These are phyloP conservation scores for Metschnikowia reukaufii DNA, from an alignment of 805 yeast genomes.

Conservation along the genomic window DNA sequence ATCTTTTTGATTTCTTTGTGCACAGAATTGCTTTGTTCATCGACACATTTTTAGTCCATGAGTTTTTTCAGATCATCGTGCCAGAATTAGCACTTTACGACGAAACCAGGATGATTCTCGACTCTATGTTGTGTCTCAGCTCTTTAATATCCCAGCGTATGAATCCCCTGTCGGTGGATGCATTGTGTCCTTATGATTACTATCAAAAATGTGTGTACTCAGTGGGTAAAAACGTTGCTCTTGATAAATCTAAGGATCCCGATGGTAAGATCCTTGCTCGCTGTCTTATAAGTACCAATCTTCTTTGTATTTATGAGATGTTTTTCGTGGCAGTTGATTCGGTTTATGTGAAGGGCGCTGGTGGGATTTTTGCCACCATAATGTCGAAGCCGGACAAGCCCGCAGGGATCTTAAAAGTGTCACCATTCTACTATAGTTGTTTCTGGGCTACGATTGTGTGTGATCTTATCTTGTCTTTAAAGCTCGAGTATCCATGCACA, in stretches of 20 bases:
- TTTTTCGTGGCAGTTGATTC: slow-evolving; percentile 38
- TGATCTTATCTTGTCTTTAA: slow-evolving; percentile 36
- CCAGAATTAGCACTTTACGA: slow-evolving; percentile 39
- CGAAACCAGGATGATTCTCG: slow-evolving; percentile 38
- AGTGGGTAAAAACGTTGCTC: slow-evolving; percentile 31
- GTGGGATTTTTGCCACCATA: slow-evolving; percentile 32
- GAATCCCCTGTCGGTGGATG: slow-evolving; percentile 29
- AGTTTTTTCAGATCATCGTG: slow-evolving; percentile 30
- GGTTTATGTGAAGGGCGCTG: slow-evolving; percentile 40
- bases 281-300: slow-evolving; percentile 38
- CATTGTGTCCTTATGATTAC: slow-evolving; percentile 35
- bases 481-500: slow-evolving; percentile 32
- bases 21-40: slow-evolving; percentile 29
- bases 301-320: slow-evolving; percentile 40
- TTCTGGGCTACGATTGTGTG: slow-evolving; percentile 39
- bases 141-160: slow-evolving; percentile 35
- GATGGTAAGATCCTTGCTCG: slow-evolving; percentile 33
- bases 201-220: slow-evolving; percentile 37
- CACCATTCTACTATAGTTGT: slow-evolving; percentile 34
- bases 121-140: slow-evolving; percentile 38
- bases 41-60: slow-evolving; percentile 33
- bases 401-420: slow-evolving; percentile 25
- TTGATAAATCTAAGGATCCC: slow-evolving; percentile 24
- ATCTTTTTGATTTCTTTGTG: slow-evolving; percentile 36
- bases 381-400: slow-evolving; percentile 20